phyloP scores from a whole-genome alignment of 164 flowering plant genomes.

The Annona cherimola region DNA sequence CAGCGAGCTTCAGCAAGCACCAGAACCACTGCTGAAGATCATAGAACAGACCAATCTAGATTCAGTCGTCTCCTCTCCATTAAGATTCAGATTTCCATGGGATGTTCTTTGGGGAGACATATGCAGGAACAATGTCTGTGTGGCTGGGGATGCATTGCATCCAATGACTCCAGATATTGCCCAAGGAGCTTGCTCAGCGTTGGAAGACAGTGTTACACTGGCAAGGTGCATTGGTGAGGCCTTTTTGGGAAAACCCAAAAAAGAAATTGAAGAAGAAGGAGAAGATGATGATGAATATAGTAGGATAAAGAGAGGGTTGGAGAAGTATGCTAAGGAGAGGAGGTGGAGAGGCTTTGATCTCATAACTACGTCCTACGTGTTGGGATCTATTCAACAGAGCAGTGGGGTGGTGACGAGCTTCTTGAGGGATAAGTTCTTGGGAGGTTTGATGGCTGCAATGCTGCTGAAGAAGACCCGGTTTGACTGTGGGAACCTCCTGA shows the following conservation, averaged over 20 bases:
- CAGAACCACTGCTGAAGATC: conserved; percentile 17
- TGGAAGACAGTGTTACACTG: conserved; percentile 12
- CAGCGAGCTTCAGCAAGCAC: conserved; percentile 27
- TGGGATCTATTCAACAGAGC: conserved; percentile 16
- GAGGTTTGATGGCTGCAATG: conserved; percentile 2
- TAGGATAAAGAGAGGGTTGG: conserved; percentile 13
- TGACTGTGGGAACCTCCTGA: conserved; percentile 9
- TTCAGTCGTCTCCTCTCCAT: conserved; percentile 17
- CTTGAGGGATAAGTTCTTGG: conserved; percentile 13
- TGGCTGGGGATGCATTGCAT: conserved; percentile 57
- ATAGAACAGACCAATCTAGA: conserved; percentile 24
- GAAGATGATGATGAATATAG: conserved; percentile 59
- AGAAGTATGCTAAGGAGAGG: conserved; percentile 14
- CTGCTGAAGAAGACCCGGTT: conserved; percentile 20
- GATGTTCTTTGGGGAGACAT: conserved; percentile 33
- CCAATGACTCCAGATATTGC: conserved; percentile 46
- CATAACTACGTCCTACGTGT: conserved; percentile 11
- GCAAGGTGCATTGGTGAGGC: conserved; percentile 17
- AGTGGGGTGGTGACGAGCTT: conserved; percentile 9
- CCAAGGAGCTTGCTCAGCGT: conserved; percentile 14
- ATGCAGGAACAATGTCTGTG: conserved; percentile 32
- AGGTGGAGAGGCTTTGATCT: conserved; percentile 15
- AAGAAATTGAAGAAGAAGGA: conserved; percentile 39
- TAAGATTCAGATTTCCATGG: conserved; percentile 36
- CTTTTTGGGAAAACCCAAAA: conserved; percentile 12